phyloP scores from a whole-genome alignment of 768 basidiomycete genomes.

The Suillus fuscotomentosus region DNA sequence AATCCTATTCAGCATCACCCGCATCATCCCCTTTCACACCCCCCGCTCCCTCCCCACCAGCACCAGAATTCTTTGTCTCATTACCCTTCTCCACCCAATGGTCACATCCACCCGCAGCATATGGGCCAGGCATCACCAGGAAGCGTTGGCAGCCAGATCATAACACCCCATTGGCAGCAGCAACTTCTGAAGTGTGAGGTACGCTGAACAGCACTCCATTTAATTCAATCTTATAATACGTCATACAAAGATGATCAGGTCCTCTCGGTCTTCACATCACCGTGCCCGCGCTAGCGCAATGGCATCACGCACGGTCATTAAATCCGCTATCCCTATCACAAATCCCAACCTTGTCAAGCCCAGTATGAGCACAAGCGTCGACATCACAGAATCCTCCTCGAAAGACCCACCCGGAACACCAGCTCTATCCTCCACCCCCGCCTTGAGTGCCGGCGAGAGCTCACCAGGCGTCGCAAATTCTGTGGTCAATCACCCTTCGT shows the following conservation, averaged over 20 bases:
- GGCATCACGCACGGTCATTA: slow-evolving; percentile 83
- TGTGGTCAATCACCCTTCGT: slow-evolving; percentile 63
- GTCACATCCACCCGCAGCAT: slow-evolving; percentile 58
- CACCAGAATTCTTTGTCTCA: slow-evolving; percentile 81
- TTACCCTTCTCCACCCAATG: slow-evolving; percentile 77
- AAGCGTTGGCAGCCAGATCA: slow-evolving; percentile 54
- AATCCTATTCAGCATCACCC: slow-evolving; percentile 61
- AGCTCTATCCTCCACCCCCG: slow-evolving; percentile 28
- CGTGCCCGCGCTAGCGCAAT: slow-evolving; percentile 94
- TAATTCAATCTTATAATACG: slow-evolving; percentile 15
- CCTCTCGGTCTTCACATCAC: slow-evolving; percentile 87
- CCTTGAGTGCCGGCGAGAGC: slow-evolving; percentile 29
- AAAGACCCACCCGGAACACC: slow-evolving; percentile 30
- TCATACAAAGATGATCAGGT: slow-evolving; percentile 68
- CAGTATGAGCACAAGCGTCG: slow-evolving; percentile 18
- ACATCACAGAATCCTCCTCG: slow-evolving; percentile 20
- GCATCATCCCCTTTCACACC: slow-evolving; percentile 46
- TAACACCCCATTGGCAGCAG: slow-evolving; percentile 88
- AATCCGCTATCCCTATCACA: slow-evolving; percentile 87
- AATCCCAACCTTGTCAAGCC: slow-evolving; percentile 78
- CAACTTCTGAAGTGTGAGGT: slow-evolving; percentile 93
- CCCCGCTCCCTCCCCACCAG: slow-evolving; percentile 64
- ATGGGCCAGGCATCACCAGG: slow-evolving; percentile 60
- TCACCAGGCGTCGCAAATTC: slow-evolving; percentile 34
- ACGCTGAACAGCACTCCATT: slow-evolving; percentile 30